phyloP scores from a whole-genome alignment of 768 basidiomycete genomes.

The Cyclocybe aegerita region DNA sequence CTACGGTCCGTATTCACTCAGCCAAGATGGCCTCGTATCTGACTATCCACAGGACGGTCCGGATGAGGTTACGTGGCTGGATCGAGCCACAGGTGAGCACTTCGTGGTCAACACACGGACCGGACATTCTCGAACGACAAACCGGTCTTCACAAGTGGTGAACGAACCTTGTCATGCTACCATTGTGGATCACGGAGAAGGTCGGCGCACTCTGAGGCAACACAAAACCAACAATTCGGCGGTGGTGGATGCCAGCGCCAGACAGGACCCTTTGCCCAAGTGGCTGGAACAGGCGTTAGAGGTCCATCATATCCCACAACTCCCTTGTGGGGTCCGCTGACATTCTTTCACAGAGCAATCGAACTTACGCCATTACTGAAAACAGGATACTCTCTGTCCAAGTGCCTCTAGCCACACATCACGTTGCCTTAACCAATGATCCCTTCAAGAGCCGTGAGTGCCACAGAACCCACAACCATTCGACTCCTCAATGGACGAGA shows the following conservation, averaged over 20 bases:
- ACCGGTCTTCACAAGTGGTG: conserved; percentile 5
- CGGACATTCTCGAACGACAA: conserved; percentile 53
- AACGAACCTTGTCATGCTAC: conserved; percentile 3
- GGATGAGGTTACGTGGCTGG: conserved; percentile 53
- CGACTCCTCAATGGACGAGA: conserved; percentile 10
- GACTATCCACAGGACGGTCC: conserved; percentile 20
- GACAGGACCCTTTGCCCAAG: conserved; percentile 38
- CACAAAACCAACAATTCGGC: conserved; percentile 20
- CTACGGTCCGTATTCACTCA: conserved; percentile 16
- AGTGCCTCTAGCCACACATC: conserved; percentile 16
- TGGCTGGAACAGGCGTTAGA: conserved; percentile 67
- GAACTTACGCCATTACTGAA: conserved; percentile 50
- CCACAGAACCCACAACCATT: conserved; percentile 7
- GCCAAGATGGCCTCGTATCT: conserved; percentile 6
- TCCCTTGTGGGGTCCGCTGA: conserved; percentile 8
- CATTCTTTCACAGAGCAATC: conserved; percentile 45
- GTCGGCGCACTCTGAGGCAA: conserved; percentile 26
- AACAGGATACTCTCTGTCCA: conserved; percentile 41
- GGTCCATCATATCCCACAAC: conserved; percentile 29
- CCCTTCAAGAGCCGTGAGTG: conserved; percentile 8
- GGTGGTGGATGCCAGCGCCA: conserved; percentile 3
- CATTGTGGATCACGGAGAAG: conserved; percentile 3
- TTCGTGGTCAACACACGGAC: conserved; percentile 68
- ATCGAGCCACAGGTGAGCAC: conserved; percentile 57
- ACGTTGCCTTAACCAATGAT: conserved; percentile 5